Evolutionary conservation across 1,139 yeast genomes (phyloP), one percentile per base, ranked within the genome.

Genomic region (Yamadazyma trypodendri): DNA sequence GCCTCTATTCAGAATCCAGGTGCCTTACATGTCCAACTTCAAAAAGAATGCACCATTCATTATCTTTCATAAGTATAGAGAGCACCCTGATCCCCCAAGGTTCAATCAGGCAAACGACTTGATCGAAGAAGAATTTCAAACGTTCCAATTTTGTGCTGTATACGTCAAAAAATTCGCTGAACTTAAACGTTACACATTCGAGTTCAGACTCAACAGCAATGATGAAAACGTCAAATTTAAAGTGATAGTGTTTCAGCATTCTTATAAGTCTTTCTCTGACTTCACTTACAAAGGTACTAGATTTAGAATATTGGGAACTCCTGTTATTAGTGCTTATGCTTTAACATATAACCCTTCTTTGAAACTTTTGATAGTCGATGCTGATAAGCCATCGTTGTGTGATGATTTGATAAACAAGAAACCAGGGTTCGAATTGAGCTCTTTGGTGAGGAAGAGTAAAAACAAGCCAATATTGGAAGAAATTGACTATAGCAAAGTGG

Each of bases 181-280:
- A 13, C 52, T 59, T n/a, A 56, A 62, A 39, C 45, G 75, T 18
- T 59, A 59, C 34, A 56, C 51, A 2, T 59, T 67, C 41, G 54
- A 47, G 7, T 66, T 67, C 46, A 31, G 46, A n/a, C 55, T 58
- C 6, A 17, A 14, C 4, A 28, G 29, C 17, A 43, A 46, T 11
- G 44, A 43, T 4, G 44, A 45, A 6, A n/a, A 6, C 4, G 39
- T 44, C 9, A 35, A 42, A 8, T 59, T 65, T 41, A 58, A 55
- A 32, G 43, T 70, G 4, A 32, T 64, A 6, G 45, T 61, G 39
- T 69, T 68, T 41, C 66, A 65, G 48, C 63, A 66, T 49, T 63
- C 62, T 36, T 59, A 52, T 42, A 56, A 61, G 36, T 72, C 75
- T 2, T 67, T 64, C 49, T 56, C 72, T 10, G 77, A 71, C 46